Evolutionary conservation across 2,329 filamentous ascomycete species (phyloP), one percentile per base, ranked within the genome.

Genomic region (Nakataea oryzae): DNA sequence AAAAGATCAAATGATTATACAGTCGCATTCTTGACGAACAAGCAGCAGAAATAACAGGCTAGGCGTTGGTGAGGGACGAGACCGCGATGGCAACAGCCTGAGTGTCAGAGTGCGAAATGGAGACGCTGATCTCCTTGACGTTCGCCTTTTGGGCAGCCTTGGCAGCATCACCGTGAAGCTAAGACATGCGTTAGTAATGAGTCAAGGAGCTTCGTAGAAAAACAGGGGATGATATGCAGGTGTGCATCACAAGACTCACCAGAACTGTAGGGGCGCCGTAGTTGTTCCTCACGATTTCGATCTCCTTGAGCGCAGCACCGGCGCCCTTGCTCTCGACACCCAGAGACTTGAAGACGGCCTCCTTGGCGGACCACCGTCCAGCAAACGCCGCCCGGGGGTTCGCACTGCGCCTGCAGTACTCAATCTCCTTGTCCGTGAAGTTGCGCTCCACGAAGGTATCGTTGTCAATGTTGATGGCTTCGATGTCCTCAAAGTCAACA

Each of bases 331-430:
- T 89, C 68, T 83, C 78, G 14, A 97, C 93, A 67, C 93, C 92
- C 17, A 99, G 81, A 50, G 91, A 92, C 85, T 99, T 99, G 83
- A 99, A 99, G 0, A 99, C 93, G 30, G 95, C 95, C 78, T 99
- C 95, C 80, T 99, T 99, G 47, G 95, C 95, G 70, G 89, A 93
- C 95, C 95, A 99, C 68, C 92, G 87, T 59, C 95, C 95, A 6
- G 93, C 91, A 76, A 97, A 99, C 60, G 91, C 96, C 67, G 93
- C 90, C 72, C 91, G 91, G 1, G 92, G 90, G 71, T 70, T 70
- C 27, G 66, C 64, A 27, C 69, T 88, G 71, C 88, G 86, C 66
- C 82, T 82, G 80, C 96, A 99, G 79, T 99, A 97, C 32, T 84
- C 82, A 69, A 93, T 89, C 78, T 99, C 95, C 59, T 81, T 79